Percentiles rank a stretch among this genome's conserved stretches.
Conservation (phyloP, 805 yeast species). For the Hanseniaspora clermontiae region DNA sequence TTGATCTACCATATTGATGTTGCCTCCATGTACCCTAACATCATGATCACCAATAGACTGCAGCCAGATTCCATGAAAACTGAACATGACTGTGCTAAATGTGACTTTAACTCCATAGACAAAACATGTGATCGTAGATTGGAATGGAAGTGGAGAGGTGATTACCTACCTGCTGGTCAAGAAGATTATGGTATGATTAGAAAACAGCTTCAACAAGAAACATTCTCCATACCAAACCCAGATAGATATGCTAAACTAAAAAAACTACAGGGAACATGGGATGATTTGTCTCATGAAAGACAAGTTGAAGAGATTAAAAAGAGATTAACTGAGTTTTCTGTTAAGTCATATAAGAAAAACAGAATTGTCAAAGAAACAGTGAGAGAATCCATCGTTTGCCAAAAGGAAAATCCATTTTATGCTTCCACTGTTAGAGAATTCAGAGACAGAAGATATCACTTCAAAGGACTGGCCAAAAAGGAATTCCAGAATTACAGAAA, state of each 20-base stretch:
- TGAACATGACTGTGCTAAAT: slow-evolving; percentile 91
- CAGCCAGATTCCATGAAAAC: slow-evolving; percentile 97
- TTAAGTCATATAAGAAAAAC: slow-evolving; percentile 69
- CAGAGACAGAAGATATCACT: slow-evolving; percentile 92
- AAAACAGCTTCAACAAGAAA: slow-evolving; percentile 66
- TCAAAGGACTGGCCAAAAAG: slow-evolving; percentile 51
- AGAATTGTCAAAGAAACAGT: slow-evolving; percentile 74
- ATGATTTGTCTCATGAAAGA: slow-evolving; percentile 61
- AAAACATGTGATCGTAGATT: slow-evolving; percentile 82
- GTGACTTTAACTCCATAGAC: slow-evolving; percentile 94
- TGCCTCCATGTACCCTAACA: slow-evolving; percentile 98
- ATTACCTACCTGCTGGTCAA: slow-evolving; percentile 77
- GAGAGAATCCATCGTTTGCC: slow-evolving; percentile 89
- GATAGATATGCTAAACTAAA: slow-evolving; percentile 33
- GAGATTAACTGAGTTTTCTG: slow-evolving; percentile 69
- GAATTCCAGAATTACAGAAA: slow-evolving; percentile 23
- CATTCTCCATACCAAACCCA: slow-evolving; percentile 48
- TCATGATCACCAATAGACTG: slow-evolving; percentile 91
- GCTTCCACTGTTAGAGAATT: slow-evolving; percentile 87
- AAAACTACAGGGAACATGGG: slow-evolving; percentile 49
- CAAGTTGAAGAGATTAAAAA: slow-evolving; percentile 67
- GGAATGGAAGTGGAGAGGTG: slow-evolving; percentile 99
- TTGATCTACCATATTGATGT: slow-evolving; percentile 95
- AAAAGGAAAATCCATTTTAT: slow-evolving; percentile 93
- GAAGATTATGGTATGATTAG: slow-evolving; percentile 86